phyloP scores from a whole-genome alignment of 2,329 filamentous ascomycete species.

The Alternaria sp. region DNA sequence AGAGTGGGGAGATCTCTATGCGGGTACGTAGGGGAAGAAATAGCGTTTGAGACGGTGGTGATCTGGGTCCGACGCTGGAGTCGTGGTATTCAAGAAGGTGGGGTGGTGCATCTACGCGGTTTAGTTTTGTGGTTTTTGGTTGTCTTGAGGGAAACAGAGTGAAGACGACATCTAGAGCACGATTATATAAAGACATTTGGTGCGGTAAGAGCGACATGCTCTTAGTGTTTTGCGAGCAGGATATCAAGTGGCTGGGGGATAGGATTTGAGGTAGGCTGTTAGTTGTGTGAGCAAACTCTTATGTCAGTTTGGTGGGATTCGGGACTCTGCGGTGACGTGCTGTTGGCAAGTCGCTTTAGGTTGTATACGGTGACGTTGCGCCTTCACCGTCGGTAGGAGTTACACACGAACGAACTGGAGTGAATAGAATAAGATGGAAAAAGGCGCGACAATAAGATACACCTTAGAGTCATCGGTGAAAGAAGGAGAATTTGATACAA shows the following conservation, averaged over 20 bases:
- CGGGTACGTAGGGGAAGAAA: background rate
- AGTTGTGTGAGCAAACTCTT: background rate
- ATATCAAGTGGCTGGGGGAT: background rate
- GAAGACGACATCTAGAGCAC: background rate
- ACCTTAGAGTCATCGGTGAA: too few relatives aligned
- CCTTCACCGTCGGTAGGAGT: background rate
- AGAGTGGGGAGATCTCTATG: background rate
- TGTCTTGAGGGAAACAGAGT: background rate
- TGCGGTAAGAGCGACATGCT: background rate
- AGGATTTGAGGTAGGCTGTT: background rate
- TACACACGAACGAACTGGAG: background rate
- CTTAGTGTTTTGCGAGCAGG: background rate
- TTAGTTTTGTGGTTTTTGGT: background rate
- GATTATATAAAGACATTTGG: background rate
- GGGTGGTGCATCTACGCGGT: constrained; percentile 11
- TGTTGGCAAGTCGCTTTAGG: background rate
- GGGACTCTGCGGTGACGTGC: background rate
- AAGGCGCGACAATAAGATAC: background rate
- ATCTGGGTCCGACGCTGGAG: constrained; percentile 1
- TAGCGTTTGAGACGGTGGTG: background rate
- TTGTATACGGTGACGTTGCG: background rate
- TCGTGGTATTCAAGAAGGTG: constrained; percentile 5
- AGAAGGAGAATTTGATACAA: background rate
- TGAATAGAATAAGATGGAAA: background rate
- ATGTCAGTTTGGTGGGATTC: background rate